A percentile compares a stretch with the other conserved stretches of the same genome.
Conservation (phyloP, 805 yeast genomes). For the Yamadazyma nakazawae region DNA sequence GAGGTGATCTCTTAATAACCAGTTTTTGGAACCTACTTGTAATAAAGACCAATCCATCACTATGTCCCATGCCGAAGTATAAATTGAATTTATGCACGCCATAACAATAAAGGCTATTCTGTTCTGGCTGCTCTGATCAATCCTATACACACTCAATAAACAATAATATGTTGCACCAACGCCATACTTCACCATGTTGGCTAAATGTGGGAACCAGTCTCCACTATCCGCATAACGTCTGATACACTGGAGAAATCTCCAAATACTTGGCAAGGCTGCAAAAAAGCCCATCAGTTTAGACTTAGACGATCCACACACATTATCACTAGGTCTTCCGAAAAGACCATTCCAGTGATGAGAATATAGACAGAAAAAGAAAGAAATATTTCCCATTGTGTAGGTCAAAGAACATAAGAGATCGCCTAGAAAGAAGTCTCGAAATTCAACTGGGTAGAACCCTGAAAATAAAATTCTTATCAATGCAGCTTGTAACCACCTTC, state of each 20-base stretch:
- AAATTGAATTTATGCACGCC: slow-evolving; percentile 70
- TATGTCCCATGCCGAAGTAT: slow-evolving; percentile 80
- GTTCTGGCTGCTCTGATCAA: slow-evolving; percentile 40
- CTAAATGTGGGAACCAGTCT: slow-evolving; percentile 94
- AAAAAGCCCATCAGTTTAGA: slow-evolving; percentile 82
- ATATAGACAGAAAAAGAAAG: slow-evolving; percentile 83
- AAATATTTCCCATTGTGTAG: slow-evolving; percentile 80
- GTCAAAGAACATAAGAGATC: slow-evolving; percentile 88
- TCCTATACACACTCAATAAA: slow-evolving; percentile 74
- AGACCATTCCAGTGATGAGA: slow-evolving; percentile 65
- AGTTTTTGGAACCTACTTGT: slow-evolving; percentile 58
- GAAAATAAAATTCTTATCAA: slow-evolving; percentile 70
- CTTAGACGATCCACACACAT: slow-evolving; percentile 68
- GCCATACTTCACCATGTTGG: slow-evolving; percentile 78
- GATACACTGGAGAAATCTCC: slow-evolving; percentile 88
- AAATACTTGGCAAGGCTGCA: slow-evolving; percentile 78
- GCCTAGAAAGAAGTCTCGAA: slow-evolving; percentile 89
- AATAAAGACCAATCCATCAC: slow-evolving; percentile 94
- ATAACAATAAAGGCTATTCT: slow-evolving; percentile 65
- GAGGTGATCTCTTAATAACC: slow-evolving; percentile 66
- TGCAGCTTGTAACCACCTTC: slow-evolving; percentile 75
- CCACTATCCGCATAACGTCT: slow-evolving; percentile 92
- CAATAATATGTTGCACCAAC: slow-evolving; percentile 66
- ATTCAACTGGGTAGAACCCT: slow-evolving; percentile 93
- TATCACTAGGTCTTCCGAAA: slow-evolving; percentile 32